Base-by-base conservation (phyloP, 805 yeast genomes). In the Metschnikowia santaceciliae region DNA sequence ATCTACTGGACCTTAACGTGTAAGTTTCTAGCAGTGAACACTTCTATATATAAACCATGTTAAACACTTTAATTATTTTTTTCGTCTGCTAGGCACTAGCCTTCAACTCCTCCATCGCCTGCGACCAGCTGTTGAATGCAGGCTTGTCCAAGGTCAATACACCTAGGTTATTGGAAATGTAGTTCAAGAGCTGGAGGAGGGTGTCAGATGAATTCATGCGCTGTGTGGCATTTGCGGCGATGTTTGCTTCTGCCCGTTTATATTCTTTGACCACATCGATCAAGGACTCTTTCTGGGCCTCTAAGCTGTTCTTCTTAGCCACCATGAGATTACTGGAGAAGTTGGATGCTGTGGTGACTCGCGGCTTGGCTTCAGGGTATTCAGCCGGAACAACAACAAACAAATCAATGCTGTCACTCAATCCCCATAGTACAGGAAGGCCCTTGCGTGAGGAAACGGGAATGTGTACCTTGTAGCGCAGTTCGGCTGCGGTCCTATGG, bases 311-410 rank as follows among this genome's bases (percentile, higher is more conserved):
- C 39, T 52, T 56, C 49, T 61, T 57, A 36, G 68, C 67, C 11
- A 66, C 54, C 38, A 68, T 56, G 22, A 67, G 57, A 51, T 65
- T 65, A 43, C 62, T 61, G 47, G 66, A 67, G 63, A 64, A 69
- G 54, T 63, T 69, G 37, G 63, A 58, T 8, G 70, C 66, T 3
- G 71, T 54, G 19, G 57, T 59, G 8, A 71, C 53, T 10, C 50
- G 48, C 1, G 64, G 50, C 3, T 56, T 50, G 1, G 48, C 32
- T n/a, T 62, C 57, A 0, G 78, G 78, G 48, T 69, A 73, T 35
- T 60, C 53, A 2, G 52, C 59, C 0, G 76, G 77, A 15, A 74
- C 64, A 1, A 61, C 54, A 8, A 74, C 41, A 51, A 71, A 57
- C 17, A 73, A 39, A 34, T 73, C 76, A 2, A 72, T 46, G 54